Percentiles rank a stretch among this genome's conserved stretches.
Evolutionary conservation across 257 asterid species (phyloP).

Genomic region (Fraxinus quadrangulata): DNA sequence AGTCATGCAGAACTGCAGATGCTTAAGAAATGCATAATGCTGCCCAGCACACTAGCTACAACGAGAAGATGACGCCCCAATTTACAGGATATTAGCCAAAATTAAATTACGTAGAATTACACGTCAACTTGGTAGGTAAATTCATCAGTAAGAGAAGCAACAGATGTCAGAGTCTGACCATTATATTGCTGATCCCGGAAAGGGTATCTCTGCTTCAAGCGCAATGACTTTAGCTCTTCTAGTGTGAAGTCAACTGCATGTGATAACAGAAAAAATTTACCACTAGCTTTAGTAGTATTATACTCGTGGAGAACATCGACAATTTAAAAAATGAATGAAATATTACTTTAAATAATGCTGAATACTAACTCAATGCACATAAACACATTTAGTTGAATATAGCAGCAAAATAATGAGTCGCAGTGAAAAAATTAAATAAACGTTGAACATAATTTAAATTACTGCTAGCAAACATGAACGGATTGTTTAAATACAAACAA

Average conservation of each 20-base stretch:
- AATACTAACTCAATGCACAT: background rate
- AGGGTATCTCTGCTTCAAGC: slow-evolving; percentile 73
- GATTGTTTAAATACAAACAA: background rate
- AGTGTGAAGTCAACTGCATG: slow-evolving; percentile 86
- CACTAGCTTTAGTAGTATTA: slow-evolving; percentile 6
- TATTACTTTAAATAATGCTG: background rate
- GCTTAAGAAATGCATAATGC: background rate
- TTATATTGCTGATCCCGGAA: slow-evolving; percentile 87
- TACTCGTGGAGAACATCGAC: background rate
- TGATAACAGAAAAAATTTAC: slow-evolving; percentile 11
- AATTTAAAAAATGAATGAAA: background rate
- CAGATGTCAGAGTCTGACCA: slow-evolving; percentile 48
- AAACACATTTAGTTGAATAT: background rate
- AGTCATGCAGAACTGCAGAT: background rate
- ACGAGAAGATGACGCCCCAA: background rate
- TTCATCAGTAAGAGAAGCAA: slow-evolving; percentile 22
- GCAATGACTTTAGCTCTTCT: slow-evolving; percentile 70
- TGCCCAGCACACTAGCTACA: background rate
- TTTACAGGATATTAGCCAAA: background rate
- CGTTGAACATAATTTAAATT: background rate
- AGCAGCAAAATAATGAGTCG: background rate
- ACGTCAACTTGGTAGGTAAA: background rate
- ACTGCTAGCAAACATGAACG: background rate
- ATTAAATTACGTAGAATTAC: background rate
- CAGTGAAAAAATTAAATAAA: background rate